A percentile compares a stretch with the other conserved stretches of the same genome.
These are phyloP conservation scores for Aspergillus sergii DNA, from an alignment of 2,329 filamentous ascomycete genomes.

Conservation along the genomic window DNA sequence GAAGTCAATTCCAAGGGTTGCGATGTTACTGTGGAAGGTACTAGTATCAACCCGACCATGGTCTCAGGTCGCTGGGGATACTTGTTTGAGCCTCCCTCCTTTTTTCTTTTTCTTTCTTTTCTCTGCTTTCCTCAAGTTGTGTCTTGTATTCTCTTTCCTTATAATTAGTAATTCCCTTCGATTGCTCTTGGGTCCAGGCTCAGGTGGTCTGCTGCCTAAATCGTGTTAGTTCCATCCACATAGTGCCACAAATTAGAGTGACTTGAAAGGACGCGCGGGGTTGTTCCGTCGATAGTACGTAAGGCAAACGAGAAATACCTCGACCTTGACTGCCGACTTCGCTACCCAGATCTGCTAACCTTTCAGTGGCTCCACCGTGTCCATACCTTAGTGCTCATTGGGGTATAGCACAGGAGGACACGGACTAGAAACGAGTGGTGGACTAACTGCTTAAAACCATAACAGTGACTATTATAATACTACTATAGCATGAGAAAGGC, in stretches of 20 bases:
- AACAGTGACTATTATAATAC: neutral
- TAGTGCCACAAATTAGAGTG: neutral
- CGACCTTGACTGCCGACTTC: neutral
- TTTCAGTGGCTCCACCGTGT: neutral
- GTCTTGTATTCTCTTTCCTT: neutral
- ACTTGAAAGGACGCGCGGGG: neutral
- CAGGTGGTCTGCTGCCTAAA: neutral
- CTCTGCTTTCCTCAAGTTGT: neutral
- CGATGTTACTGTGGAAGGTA: neutral
- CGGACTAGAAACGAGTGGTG: neutral
- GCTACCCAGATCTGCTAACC: neutral
- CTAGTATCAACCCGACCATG: neutral
- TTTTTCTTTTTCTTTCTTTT: neutral
- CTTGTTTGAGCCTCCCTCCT: neutral
- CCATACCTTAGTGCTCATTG: neutral
- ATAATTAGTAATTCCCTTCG: neutral
- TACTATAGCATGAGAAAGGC: neutral
- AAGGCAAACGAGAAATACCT: neutral
- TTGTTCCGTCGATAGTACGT: neutral
- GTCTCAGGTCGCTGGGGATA: neutral
- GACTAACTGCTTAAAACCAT: neutral
- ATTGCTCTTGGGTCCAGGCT: neutral
- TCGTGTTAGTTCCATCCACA: neutral
- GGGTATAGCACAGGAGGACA: neutral
- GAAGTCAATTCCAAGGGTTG: too few species aligned